phyloP scores from a whole-genome alignment of 768 basidiomycete genomes.

The Gloeophyllum trabeum region DNA sequence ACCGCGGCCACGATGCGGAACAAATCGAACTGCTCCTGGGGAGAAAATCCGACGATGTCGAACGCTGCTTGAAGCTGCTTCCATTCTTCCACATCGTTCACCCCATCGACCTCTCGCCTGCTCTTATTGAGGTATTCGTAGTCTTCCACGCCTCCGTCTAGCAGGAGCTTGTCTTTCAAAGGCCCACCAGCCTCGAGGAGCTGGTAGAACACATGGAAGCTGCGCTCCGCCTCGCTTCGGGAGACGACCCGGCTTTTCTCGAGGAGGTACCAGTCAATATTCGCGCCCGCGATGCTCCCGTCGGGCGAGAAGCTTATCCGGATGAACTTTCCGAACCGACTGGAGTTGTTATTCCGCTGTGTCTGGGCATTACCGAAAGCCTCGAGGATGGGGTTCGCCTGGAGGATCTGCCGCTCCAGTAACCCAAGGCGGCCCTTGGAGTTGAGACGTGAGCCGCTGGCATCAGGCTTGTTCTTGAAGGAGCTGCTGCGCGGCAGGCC shows the following conservation, averaged over 20 bases:
- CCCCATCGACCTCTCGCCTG: conserved; percentile 85
- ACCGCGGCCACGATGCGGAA: conserved; percentile 93
- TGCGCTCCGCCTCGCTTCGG: conserved; percentile 79
- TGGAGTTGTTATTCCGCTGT: conserved; percentile 96
- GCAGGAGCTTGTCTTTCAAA: conserved; percentile 69
- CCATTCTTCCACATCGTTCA: conserved; percentile 91
- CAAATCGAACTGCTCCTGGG: conserved; percentile 78
- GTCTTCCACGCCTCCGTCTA: conserved; percentile 64
- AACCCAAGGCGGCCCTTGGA: conserved; percentile 74
- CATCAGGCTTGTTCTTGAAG: conserved; percentile 20
- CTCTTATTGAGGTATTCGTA: conserved; percentile 92
- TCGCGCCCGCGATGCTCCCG: conserved; percentile 94
- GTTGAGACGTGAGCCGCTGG: conserved; percentile 18
- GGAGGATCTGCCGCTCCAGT: conserved; percentile 90
- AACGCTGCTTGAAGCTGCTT: conserved; percentile 67
- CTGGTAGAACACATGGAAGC: conserved; percentile 97
- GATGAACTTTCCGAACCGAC: conserved; percentile 97
- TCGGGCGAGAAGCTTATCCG: conserved; percentile 88
- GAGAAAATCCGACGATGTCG: conserved; percentile 80
- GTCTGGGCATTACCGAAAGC: conserved; percentile 99
- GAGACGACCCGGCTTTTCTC: conserved; percentile 95
- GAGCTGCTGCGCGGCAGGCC: conserved; percentile 58
- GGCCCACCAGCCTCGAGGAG: conserved; percentile 65
- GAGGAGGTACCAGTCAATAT: conserved; percentile 97
- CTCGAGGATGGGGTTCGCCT: conserved; percentile 95